Percentiles rank a stretch among this genome's conserved stretches.
These are phyloP conservation scores for Plectranthus barbatus DNA, from an alignment of 257 asterid species.

Conservation along the genomic window DNA sequence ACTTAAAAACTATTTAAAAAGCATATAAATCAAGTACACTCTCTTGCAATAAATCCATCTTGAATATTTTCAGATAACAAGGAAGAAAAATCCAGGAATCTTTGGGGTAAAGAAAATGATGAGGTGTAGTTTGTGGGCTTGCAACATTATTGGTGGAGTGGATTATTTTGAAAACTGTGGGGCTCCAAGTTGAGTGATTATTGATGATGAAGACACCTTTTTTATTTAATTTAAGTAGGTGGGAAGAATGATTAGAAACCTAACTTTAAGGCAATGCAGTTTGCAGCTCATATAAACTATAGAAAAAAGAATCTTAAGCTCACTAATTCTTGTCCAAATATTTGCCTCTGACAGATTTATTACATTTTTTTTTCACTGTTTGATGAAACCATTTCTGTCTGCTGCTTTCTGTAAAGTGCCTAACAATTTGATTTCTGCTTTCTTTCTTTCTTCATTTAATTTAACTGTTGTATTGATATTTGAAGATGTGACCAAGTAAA, in stretches of 20 bases:
- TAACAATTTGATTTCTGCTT: constrained; percentile 7
- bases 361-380: not conserved
- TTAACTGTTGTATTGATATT: constrained; percentile 1
- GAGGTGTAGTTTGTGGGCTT: not conserved
- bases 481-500: not conserved
- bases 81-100: constrained; percentile 7
- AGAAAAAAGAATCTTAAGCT: constrained; percentile 23
- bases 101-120: not conserved
- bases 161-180: not conserved
- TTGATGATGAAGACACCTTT: constrained; percentile 29
- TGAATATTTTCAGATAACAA: not conserved
- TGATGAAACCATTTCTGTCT: constrained; percentile 5
- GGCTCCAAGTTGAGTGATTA: constrained; percentile 27
- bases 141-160: constrained; percentile 30
- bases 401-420: constrained; percentile 23
- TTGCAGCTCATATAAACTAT: constrained; percentile 20
- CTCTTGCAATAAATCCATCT: not conserved
- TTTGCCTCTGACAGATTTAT: constrained; percentile 11
- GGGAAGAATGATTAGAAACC: constrained; percentile 48
- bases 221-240: constrained; percentile 35
- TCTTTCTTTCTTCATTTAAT: not conserved
- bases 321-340: not conserved
- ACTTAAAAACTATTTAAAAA: too few species aligned
- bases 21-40: too few species aligned
- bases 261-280: constrained; percentile 21